A percentile compares a stretch with the other conserved stretches of the same genome.
phyloP scores from a whole-genome alignment of 2,329 filamentous ascomycete species.

The Beauveria pseudobassiana region DNA sequence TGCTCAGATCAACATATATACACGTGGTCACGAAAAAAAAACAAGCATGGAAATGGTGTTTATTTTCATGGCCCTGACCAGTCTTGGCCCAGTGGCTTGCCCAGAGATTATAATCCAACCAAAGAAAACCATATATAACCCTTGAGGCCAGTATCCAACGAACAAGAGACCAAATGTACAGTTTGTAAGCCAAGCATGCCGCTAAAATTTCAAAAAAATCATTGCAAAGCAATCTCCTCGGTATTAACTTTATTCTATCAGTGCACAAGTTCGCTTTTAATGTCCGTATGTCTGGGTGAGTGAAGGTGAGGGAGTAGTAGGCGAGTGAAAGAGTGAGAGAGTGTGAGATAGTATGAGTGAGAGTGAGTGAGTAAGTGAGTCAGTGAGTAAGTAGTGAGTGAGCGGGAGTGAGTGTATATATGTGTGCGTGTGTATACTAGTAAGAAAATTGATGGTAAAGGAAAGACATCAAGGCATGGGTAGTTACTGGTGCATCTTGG shows the following conservation, averaged over 20 bases:
- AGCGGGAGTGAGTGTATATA: background rate
- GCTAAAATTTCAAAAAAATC: slow-evolving; percentile 1
- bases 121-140: slow-evolving; percentile 2
- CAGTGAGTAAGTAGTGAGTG: no score
- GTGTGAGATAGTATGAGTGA: no score
- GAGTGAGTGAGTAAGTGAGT: no score
- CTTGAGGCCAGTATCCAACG: background rate
- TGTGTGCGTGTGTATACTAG: background rate
- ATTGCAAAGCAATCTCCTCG: background rate
- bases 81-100: background rate
- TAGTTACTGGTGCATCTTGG: background rate
- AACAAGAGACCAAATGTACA: slow-evolving; percentile 5
- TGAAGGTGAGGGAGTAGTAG: background rate
- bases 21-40: background rate
- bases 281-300: background rate
- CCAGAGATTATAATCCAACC: background rate
- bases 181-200: slow-evolving; percentile 4
- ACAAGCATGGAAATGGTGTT: background rate
- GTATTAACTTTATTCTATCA: slow-evolving; percentile 8
- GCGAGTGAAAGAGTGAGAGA: no score
- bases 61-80: background rate
- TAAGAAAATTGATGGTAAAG: background rate
- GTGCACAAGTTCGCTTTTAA: slow-evolving; percentile 4
- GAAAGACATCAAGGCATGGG: background rate
- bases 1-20: background rate